Evolutionary conservation across 2,329 filamentous ascomycete genomes (phyloP), one percentile per base, ranked within the genome.

Genomic region (Talaromyces sp.): DNA sequence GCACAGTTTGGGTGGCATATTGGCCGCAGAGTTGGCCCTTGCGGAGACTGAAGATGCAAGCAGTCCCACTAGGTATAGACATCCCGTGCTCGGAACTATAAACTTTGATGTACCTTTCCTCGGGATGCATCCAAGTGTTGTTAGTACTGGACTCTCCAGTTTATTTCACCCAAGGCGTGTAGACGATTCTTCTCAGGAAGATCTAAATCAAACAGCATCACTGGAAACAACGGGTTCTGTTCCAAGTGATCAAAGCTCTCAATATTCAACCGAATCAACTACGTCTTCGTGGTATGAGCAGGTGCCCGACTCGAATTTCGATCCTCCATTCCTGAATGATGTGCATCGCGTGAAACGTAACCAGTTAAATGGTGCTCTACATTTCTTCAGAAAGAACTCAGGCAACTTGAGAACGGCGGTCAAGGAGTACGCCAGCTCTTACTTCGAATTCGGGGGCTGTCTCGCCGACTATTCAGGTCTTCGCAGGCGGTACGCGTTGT

Each of bases 1-100:
- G 0, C 92, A 96, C 71, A 95, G 89, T 41, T 93, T 97, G 85
- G 92, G 92, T 15, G 92, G 92, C 1, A 79, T 97, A 22, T 73
- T 97, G 25, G 84, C 88, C 25, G 89, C 89, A 1, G 92, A 97
- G 65, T 83, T 95, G 25, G 85, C 84, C 2, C 76, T 96, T 45
- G 81, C 88, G 11, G 66, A 74, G 2, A 54, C 61, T 17, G 57
- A 59, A 17, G 35, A 43, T n/a, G 43, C 61, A 28, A 60, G 56
- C n/a, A 65, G 57, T 52, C 31, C 54, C 21, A 61, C 69, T 58
- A 76, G 76, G 10, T 84, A 89, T 63, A 85, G 84, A 62, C 89
- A 96, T 75, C 83, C 85, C 9, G 88, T 96, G 40, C 73, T 96
- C 31, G 92, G 92, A 0, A 86, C 86, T 4, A 79, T 97, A 57